Percentiles rank a stretch among this genome's conserved stretches.
phyloP scores from a whole-genome alignment of 208 protist species.

The Wallacemonas sp. region DNA sequence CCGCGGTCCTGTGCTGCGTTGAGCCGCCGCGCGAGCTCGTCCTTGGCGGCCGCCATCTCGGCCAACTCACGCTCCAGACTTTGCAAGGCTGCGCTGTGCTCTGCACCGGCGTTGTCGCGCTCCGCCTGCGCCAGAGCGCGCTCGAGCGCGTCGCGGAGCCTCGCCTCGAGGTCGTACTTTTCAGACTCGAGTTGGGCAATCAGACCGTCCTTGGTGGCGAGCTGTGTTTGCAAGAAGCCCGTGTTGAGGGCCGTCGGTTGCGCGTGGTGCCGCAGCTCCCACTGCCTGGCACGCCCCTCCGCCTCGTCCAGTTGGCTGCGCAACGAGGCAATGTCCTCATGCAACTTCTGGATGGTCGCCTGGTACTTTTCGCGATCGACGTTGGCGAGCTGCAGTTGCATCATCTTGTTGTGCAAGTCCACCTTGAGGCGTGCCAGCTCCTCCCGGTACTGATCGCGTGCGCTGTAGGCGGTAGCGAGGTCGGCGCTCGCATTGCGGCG shows the following conservation, averaged over 20 bases:
- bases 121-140: neutral
- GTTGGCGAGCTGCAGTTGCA: slow-evolving; percentile 35
- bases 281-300: slow-evolving; percentile 24
- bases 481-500: slow-evolving; percentile 29
- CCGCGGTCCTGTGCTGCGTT: neutral
- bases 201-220: slow-evolving; percentile 28
- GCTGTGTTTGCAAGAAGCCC: slow-evolving; percentile 24
- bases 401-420: slow-evolving; percentile 44
- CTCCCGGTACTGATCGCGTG: slow-evolving; percentile 59
- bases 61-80: slow-evolving; percentile 4
- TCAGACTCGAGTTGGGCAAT: slow-evolving; percentile 24
- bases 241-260: neutral
- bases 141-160: slow-evolving; percentile 5
- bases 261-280: slow-evolving; percentile 21
- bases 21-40: slow-evolving; percentile 13
- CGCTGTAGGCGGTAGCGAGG: slow-evolving; percentile 46
- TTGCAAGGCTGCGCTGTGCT: neutral
- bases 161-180: neutral
- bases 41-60: slow-evolving; percentile 2
- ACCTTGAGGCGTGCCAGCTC: slow-evolving; percentile 60
- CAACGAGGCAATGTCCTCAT: slow-evolving; percentile 24
- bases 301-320: slow-evolving; percentile 29
- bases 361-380: slow-evolving; percentile 30
- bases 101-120: neutral
- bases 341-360: slow-evolving; percentile 24